These are phyloP conservation scores for Sarocladium oryzae DNA, from an alignment of 2,329 filamentous ascomycete species.

Conservation along the genomic window DNA sequence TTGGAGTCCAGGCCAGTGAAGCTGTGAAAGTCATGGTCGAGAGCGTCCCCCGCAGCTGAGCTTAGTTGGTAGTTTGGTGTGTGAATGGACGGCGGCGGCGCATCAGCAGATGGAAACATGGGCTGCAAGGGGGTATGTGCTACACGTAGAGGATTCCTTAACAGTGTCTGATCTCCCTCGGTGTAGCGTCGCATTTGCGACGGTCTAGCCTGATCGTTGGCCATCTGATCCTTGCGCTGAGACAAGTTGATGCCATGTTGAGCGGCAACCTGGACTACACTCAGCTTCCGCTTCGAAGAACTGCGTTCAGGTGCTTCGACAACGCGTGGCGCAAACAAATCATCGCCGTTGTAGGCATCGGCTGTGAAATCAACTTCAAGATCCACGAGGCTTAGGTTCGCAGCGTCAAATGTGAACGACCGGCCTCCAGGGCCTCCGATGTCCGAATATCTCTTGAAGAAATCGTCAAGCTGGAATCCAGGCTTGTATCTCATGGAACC, in stretches of 20 bases:
- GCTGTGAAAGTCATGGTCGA: not conserved
- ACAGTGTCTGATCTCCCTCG: not conserved
- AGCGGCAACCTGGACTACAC: slow-evolving; percentile 29
- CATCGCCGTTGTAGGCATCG: slow-evolving; percentile 47
- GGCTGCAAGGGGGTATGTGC: not conserved
- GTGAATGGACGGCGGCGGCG: slow-evolving; percentile 10
- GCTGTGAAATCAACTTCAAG: slow-evolving; percentile 53
- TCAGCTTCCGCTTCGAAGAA: slow-evolving; percentile 44
- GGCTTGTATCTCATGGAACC: slow-evolving; percentile 65
- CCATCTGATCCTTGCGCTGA: slow-evolving; percentile 5
- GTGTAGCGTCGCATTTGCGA: slow-evolving; percentile 15
- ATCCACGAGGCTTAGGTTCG: slow-evolving; percentile 66
- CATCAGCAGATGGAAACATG: not conserved
- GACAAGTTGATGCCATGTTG: slow-evolving; percentile 31
- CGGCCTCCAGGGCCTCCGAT: slow-evolving; percentile 52
- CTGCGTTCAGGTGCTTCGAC: slow-evolving; percentile 26
- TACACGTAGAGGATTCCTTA: not conserved
- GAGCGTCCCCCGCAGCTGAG: slow-evolving; percentile 24
- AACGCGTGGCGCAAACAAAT: slow-evolving; percentile 37
- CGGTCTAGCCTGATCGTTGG: slow-evolving; percentile 13
- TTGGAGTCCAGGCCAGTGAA: not conserved
- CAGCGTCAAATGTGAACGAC: slow-evolving; percentile 60
- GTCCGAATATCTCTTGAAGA: slow-evolving; percentile 71
- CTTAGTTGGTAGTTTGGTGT: slow-evolving; percentile 28
- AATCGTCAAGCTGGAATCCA: slow-evolving; percentile 79